These are phyloP conservation scores for Aspergillus funiculosus DNA, from an alignment of 495 filamentous ascomycete species.

Conservation along the genomic window DNA sequence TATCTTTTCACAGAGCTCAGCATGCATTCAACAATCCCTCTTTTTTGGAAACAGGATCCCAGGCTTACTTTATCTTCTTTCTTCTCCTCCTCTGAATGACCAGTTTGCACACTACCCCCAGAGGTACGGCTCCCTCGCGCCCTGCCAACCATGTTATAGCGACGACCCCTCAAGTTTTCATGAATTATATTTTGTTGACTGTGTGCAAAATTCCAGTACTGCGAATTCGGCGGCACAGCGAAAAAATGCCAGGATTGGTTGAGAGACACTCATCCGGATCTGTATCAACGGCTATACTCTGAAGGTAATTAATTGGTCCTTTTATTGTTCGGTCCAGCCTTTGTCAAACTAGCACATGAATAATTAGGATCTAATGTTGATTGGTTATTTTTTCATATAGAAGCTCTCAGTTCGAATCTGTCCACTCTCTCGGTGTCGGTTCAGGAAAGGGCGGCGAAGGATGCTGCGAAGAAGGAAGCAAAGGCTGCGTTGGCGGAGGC, in stretches of 20 bases:
- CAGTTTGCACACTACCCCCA: conserved; percentile 89
- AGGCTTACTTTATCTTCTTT: too few species aligned
- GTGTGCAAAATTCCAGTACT: conserved; percentile 61
- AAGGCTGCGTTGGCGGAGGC: conserved; percentile 81
- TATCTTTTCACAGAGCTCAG: conserved; percentile 6
- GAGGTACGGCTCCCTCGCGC: conserved; percentile 57
- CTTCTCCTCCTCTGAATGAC: not conserved
- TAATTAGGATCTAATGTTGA: not conserved
- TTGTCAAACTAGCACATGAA: too few species aligned
- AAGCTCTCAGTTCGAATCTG: conserved; percentile 75
- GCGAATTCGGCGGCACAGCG: conserved; percentile 96
- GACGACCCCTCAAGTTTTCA: not conserved
- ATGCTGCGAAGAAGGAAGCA: conserved; percentile 89
- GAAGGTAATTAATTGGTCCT: conserved; percentile 50
- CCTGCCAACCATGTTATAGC: not conserved
- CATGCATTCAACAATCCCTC: too few species aligned
- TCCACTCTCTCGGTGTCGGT: conserved; percentile 80
- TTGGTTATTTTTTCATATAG: conserved; percentile 34
- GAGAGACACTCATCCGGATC: conserved; percentile 59
- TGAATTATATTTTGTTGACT: conserved; percentile 1
- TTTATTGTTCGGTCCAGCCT: not conserved
- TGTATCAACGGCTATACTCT: conserved; percentile 78
- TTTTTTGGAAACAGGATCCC: too few species aligned
- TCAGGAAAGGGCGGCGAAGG: conserved; percentile 86
- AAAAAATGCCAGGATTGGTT: conserved; percentile 98